phyloP scores from a whole-genome alignment of 2,329 filamentous ascomycete species.

The Penicillium frequentans region DNA sequence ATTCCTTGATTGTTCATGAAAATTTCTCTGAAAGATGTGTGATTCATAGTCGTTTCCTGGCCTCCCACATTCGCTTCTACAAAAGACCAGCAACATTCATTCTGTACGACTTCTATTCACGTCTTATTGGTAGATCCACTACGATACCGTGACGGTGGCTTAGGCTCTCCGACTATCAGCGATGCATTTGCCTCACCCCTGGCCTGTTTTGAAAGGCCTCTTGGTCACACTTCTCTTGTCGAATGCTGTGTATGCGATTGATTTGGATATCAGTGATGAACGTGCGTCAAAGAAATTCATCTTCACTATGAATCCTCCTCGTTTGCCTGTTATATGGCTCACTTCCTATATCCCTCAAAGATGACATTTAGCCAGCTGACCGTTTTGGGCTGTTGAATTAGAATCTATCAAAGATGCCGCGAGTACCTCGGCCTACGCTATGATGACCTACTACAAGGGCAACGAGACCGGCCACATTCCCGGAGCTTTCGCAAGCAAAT shows the following conservation, averaged over 20 bases:
- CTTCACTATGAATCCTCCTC: not conserved
- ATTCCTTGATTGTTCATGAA: not conserved
- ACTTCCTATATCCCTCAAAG: not conserved
- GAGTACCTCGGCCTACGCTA: conserved; percentile 45
- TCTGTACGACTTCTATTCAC: not conserved
- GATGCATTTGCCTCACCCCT: conserved; percentile 11
- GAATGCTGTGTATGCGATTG: conserved; percentile 17
- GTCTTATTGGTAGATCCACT: not conserved
- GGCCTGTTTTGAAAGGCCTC: not conserved
- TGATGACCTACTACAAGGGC: conserved; percentile 55
- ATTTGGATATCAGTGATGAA: conserved; percentile 28
- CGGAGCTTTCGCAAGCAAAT: conserved; percentile 66
- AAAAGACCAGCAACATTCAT: not conserved
- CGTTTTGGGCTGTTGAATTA: conserved; percentile 3
- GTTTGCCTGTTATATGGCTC: not conserved
- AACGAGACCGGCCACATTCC: conserved; percentile 52
- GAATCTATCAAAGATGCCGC: conserved; percentile 48
- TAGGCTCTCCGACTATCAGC: not conserved
- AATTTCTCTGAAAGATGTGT: not conserved
- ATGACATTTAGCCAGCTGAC: not conserved
- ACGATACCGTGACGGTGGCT: not conserved
- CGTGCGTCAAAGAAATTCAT: conserved; percentile 14
- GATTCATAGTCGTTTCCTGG: not conserved
- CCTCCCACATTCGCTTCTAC: not conserved
- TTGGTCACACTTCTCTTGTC: conserved; percentile 5